Evolutionary conservation across 2,329 filamentous ascomycete genomes (phyloP), one percentile per base, ranked within the genome.

Genomic region (Triangularia verruculosa): DNA sequence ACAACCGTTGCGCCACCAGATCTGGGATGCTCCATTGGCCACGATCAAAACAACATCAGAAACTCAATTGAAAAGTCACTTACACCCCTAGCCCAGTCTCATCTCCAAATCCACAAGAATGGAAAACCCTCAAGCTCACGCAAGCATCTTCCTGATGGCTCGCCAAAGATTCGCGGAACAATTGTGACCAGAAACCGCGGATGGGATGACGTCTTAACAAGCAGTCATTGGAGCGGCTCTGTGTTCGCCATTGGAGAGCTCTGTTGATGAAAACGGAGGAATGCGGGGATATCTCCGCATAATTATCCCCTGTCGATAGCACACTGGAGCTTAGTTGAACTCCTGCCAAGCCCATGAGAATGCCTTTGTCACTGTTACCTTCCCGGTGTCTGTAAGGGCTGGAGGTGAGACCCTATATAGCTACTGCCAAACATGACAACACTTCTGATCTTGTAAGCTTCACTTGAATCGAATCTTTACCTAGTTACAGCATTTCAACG

Each of bases 191-290:
- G 39, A 17, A 2, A 43, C 22, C n/a, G 13, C 17, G 54, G 27
- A 24, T 59, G 39, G 39, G 12, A 52, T 51, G 39, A 59, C 57
- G 57, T 59, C 28, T 20, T 52, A 51, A 20, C 22, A 52, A 59
- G 25, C 34, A 59, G 28, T 27, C 57, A 59, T 59, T 59, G 57
- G 57, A 51, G 57, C 57, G 57, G 57, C 17, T 59, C 34, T 59
- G 57, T 15, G 15, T 27, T 54, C n/a, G 51, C 57, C 34, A n/a
- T 59, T 59, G 57, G 34, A 59, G 39, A 59, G 39, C 47, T 59
- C n/a, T 39, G 57, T 28, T 15, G 34, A 47, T 39, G 32, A 12
- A 17, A 47, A 39, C 25, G 56, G 30, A 47, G 57, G 57, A 52
- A 17, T 27, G 57, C 24, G 57, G 57, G 57, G 57, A 52, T 39